Base-by-base conservation (phyloP, 495 filamentous ascomycete genomes). In the Staphylotrichum longicolle region DNA sequence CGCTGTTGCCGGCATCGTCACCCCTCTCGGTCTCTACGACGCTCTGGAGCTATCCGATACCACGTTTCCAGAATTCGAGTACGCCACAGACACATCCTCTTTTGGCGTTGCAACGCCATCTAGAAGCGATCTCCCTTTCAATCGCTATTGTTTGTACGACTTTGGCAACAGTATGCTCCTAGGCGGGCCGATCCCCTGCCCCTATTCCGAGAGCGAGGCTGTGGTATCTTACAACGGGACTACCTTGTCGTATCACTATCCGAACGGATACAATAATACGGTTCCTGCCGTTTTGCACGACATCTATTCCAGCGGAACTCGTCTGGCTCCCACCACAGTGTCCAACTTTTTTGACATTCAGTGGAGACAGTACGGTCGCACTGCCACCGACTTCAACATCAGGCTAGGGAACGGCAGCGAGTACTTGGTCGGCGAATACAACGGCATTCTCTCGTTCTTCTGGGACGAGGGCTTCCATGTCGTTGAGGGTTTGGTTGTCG, bases 401-500 rank as follows among this genome's bases (percentile, higher is more conserved):
- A n/a, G n/a, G n/a, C 10, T 12, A 50, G 49, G 45, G 50, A 67
- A 63, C 44, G 56, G 56, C 20, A 15, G 44, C 7, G 27, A 11
- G 6, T 50, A 41, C 47, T 59, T 66, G 1, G 49, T 61, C 15
- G 67, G 67, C 14, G 52, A 57, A n/a, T 70, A 67, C 39, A 62
- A 63, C 8, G 54, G 60, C 5, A 47, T 80, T 3, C 47, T 69
- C 27, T 66, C 55, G 3, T 58, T 77, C 6, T 61, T 77, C 10
- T 53, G 78, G 9, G 65, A 74, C 4, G 62, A 79, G 35, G 50
- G 42, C 2, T 47, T 68, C 47, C 52, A 71, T 41, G 42, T 68
- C 5, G 66, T 80, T 5, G 77, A 80, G 40, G 80, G 78, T 7
- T 66, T 82, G 5, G 35, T 81, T 8, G 73, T 80, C 1, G 76